These are phyloP conservation scores for Alternaria brassicicola DNA, from an alignment of 2,329 filamentous ascomycete species.

Conservation along the genomic window DNA sequence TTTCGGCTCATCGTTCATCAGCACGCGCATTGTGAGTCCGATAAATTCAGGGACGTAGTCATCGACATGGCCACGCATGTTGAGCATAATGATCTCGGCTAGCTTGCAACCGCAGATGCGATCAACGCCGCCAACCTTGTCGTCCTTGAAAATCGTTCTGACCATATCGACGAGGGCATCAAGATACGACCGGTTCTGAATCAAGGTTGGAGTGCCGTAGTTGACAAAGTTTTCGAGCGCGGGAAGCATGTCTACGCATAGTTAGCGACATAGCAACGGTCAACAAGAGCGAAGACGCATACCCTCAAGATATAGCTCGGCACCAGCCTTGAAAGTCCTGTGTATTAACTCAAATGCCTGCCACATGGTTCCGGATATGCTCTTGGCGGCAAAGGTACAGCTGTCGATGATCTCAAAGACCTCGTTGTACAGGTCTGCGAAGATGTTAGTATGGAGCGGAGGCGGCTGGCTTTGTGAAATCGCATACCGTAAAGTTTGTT, in stretches of 20 bases:
- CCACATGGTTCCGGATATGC: slow-evolving; percentile 97
- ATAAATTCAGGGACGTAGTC: slow-evolving; percentile 89
- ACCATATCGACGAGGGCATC: slow-evolving; percentile 93
- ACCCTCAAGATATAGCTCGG: slow-evolving; percentile 90
- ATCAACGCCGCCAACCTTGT: slow-evolving; percentile 91
- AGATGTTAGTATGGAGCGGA: slow-evolving; percentile 26
- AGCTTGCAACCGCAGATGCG: slow-evolving; percentile 97
- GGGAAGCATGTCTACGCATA: slow-evolving; percentile 80
- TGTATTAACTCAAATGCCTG: slow-evolving; percentile 96
- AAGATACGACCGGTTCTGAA: slow-evolving; percentile 84
- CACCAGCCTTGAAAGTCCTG: slow-evolving; percentile 94
- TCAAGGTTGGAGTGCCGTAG: slow-evolving; percentile 80
- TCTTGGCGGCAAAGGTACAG: slow-evolving; percentile 97
- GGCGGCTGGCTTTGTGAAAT: background rate
- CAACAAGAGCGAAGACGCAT: slow-evolving; percentile 7
- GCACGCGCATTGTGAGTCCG: slow-evolving; percentile 82
- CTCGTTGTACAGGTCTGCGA: slow-evolving; percentile 88
- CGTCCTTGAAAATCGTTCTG: slow-evolving; percentile 88
- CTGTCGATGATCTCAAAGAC: slow-evolving; percentile 99
- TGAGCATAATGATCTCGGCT: slow-evolving; percentile 96
- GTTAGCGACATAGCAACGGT: slow-evolving; percentile 12
- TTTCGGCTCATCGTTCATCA: slow-evolving; percentile 77
- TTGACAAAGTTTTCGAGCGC: slow-evolving; percentile 97
- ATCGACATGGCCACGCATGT: slow-evolving; percentile 85
- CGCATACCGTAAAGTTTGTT: slow-evolving; percentile 88